phyloP scores from a whole-genome alignment of 805 yeast genomes.

The Pachysolen tannophilus region DNA sequence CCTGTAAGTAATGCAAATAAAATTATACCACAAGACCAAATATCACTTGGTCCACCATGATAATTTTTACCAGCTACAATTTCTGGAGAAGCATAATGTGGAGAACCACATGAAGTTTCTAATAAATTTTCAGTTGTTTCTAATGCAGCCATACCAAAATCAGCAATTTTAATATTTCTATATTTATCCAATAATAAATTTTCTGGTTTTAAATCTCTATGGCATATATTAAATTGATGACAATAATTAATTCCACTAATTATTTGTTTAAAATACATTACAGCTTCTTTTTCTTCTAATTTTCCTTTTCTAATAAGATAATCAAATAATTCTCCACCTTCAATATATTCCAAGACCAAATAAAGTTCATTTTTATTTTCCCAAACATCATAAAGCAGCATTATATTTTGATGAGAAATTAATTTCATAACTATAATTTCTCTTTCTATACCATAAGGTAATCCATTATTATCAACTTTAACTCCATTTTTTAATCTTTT shows the following conservation, averaged over 20 bases:
- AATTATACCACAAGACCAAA: constrained; percentile 98
- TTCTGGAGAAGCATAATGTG: constrained; percentile 98
- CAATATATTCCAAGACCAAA: constrained; percentile 88
- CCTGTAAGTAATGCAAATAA: constrained; percentile 91
- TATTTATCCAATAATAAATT: constrained; percentile 72
- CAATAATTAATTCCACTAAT: constrained; percentile 57
- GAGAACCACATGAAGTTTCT: constrained; percentile 96
- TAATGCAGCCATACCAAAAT: constrained; percentile 98
- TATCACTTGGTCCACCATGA: constrained; percentile 95
- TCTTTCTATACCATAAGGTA: constrained; percentile 81
- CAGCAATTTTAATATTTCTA: constrained; percentile 91
- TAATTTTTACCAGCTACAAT: constrained; percentile 92
- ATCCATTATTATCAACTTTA: constrained; percentile 39
- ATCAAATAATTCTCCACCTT: constrained; percentile 95
- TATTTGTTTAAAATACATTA: constrained; percentile 74
- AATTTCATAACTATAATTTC: constrained; percentile 83
- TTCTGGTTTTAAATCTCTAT: constrained; percentile 76
- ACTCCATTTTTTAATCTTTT: constrained; percentile 25
- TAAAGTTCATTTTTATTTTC: constrained; percentile 77
- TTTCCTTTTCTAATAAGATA: constrained; percentile 83
- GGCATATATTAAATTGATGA: constrained; percentile 65
- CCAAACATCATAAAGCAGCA: constrained; percentile 81
- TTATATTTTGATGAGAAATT: constrained; percentile 68
- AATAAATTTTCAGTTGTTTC: constrained; percentile 72
- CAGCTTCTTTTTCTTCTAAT: constrained; percentile 83